These are phyloP conservation scores for Lomentospora prolificans DNA, from an alignment of 2,329 filamentous ascomycete species.

Conservation along the genomic window DNA sequence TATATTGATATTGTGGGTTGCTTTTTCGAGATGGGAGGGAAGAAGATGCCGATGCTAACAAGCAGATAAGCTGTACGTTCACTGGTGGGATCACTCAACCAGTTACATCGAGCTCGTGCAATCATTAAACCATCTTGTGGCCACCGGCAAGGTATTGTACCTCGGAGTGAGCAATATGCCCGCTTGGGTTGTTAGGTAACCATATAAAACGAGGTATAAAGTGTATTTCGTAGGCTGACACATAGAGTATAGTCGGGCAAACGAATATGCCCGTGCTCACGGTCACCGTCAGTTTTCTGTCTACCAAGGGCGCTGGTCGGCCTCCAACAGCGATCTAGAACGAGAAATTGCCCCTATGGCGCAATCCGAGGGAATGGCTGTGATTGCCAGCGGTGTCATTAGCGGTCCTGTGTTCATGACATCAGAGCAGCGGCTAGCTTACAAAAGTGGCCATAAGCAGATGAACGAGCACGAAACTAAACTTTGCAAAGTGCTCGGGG, in stretches of 20 bases:
- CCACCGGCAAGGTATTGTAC: constrained; percentile 20
- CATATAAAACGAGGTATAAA: background rate
- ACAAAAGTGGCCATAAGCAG: constrained; percentile 6
- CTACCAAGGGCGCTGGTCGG: constrained; percentile 34
- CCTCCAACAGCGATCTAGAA: constrained; percentile 28
- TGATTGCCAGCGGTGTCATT: constrained; percentile 49
- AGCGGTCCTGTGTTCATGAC: constrained; percentile 38
- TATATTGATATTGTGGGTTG: constrained; percentile 54
- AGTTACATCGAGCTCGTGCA: constrained; percentile 19
- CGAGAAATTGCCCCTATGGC: constrained; percentile 35
- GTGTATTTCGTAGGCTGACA: background rate
- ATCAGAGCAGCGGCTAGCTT: constrained; percentile 22
- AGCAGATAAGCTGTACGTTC: constrained; percentile 15
- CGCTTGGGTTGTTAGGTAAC: constrained; percentile 19
- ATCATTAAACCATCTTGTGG: constrained; percentile 16
- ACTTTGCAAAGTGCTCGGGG: constrained; percentile 35
- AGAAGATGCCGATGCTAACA: background rate
- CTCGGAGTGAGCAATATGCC: constrained; percentile 21
- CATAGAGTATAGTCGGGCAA: constrained; percentile 12
- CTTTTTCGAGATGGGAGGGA: background rate
- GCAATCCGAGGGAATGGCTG: constrained; percentile 34
- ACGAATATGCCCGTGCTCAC: constrained; percentile 18
- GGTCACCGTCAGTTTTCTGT: constrained; percentile 20
- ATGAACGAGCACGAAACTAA: constrained; percentile 42
- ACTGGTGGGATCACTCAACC: constrained; percentile 19